Percentiles rank a stretch among this genome's conserved stretches.
phyloP scores from a whole-genome alignment of 225 moss, liverwort and hornwort species.

The Physcomitrellopsis africana region DNA sequence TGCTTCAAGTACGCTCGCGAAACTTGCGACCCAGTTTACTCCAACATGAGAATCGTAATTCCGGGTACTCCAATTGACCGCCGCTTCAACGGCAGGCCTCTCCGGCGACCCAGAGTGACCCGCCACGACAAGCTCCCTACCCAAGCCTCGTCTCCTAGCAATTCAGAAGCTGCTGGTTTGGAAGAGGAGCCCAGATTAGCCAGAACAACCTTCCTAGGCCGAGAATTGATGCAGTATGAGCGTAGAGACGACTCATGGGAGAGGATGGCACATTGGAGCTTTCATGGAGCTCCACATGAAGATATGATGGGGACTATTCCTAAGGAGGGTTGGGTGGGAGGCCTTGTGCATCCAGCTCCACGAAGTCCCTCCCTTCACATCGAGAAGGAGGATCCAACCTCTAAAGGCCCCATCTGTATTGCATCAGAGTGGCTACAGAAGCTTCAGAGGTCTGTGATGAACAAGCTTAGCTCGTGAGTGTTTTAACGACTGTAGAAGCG shows the following conservation, averaged over 20 bases:
- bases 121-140: background rate
- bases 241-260: too few species aligned
- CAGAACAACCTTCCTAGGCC: conserved; percentile 53
- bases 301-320: conserved; percentile 34
- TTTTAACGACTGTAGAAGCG: background rate
- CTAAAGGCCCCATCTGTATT: conserved; percentile 23
- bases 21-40: conserved; percentile 73
- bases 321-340: conserved; percentile 74
- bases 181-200: conserved; percentile 22
- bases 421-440: conserved; percentile 46
- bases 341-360: conserved; percentile 64
- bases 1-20: conserved; percentile 71
- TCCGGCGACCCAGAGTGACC: conserved; percentile 9
- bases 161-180: conserved; percentile 22
- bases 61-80: conserved; percentile 52
- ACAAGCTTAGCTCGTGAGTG: conserved; percentile 32
- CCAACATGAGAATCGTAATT: conserved; percentile 74
- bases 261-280: conserved; percentile 34
- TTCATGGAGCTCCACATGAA: conserved; percentile 10
- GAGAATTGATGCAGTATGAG: conserved; percentile 42
- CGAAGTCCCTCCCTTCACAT: background rate
- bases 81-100: conserved; percentile 60
- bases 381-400: conserved; percentile 19
- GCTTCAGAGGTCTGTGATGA: conserved; percentile 47
- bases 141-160: conserved; percentile 8